Conservation (phyloP, 2,329 filamentous ascomycete species). For the Pseudocercospora cruenta region DNA sequence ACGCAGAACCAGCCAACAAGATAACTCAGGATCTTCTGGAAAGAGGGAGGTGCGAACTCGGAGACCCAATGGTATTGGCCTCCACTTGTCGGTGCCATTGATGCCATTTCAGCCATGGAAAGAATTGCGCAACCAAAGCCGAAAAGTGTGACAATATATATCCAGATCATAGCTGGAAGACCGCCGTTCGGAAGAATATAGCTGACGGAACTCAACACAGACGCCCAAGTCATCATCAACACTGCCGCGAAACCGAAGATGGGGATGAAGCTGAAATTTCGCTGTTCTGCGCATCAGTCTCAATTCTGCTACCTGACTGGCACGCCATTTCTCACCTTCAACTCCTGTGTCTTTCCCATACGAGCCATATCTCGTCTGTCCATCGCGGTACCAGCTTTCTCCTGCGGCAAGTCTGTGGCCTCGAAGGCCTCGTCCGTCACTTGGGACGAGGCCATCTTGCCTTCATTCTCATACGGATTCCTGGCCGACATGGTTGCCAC, state of each 20-base stretch:
- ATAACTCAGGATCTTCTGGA: constrained; percentile 48
- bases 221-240: constrained; percentile 38
- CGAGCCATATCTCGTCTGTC: constrained; percentile 28
- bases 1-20: constrained; percentile 48
- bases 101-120: constrained; percentile 32
- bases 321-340: constrained; percentile 2
- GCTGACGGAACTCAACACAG: constrained; percentile 28
- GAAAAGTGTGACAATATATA: constrained; percentile 28
- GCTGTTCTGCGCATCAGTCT: not conserved
- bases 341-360: constrained; percentile 30
- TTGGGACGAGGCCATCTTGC: constrained; percentile 20
- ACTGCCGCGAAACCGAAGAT: constrained; percentile 35
- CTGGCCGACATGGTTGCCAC: constrained; percentile 17
- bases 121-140: constrained; percentile 30
- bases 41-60: constrained; percentile 45
- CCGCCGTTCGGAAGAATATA: constrained; percentile 35
- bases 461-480: constrained; percentile 10
- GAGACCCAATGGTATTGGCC: constrained; percentile 42
- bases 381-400: constrained; percentile 26
- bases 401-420: constrained; percentile 23
- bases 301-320: not conserved
- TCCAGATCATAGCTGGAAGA: constrained; percentile 33
- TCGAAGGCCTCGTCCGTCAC: constrained; percentile 23
- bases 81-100: constrained; percentile 41
- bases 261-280: constrained; percentile 27